Conservation (phyloP, 2,329 filamentous ascomycete genomes). For the Leptosphaerulina australis region DNA sequence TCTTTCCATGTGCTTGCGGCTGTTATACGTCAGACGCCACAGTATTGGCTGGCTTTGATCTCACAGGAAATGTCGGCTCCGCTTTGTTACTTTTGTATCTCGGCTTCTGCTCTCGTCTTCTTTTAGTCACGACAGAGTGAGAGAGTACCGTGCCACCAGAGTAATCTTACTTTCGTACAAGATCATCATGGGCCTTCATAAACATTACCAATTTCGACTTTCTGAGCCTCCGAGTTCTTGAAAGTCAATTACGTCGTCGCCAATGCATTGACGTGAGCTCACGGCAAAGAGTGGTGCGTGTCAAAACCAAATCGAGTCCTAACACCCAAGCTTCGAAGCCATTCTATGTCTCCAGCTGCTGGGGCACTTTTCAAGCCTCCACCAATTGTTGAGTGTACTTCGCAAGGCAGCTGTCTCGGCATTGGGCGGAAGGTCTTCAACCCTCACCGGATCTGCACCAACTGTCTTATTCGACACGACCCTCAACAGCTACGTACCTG, state of each 20-base stretch:
- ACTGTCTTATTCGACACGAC: conserved; percentile 35
- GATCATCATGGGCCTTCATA: background rate
- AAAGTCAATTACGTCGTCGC: conserved; percentile 5
- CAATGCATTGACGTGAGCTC: conserved; percentile 27
- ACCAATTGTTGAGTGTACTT: conserved; percentile 33
- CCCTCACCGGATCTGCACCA: conserved; percentile 28
- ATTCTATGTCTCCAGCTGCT: conserved; percentile 27
- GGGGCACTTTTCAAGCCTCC: conserved; percentile 30
- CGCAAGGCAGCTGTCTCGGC: conserved; percentile 31
- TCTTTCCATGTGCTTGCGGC: conserved; percentile 24
- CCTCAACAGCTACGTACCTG: conserved; percentile 30
- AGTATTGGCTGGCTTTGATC: conserved; percentile 22
- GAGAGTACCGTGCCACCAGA: conserved; percentile 8
- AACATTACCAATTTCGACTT: background rate
- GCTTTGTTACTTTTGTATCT: conserved; percentile 13
- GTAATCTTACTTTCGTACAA: background rate
- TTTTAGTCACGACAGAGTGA: background rate
- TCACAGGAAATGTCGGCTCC: conserved; percentile 16
- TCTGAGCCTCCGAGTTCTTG: background rate
- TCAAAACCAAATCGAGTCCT: conserved; percentile 20
- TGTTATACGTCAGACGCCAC: conserved; percentile 16
- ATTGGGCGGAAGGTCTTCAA: conserved; percentile 35
- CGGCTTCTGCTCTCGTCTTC: background rate
- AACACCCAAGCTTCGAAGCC: conserved; percentile 22
- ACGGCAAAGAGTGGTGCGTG: conserved; percentile 22